Percentiles rank a stretch among this genome's conserved stretches.
phyloP scores from a whole-genome alignment of 2,329 filamentous ascomycete genomes.

The Botryotinia convoluta region DNA sequence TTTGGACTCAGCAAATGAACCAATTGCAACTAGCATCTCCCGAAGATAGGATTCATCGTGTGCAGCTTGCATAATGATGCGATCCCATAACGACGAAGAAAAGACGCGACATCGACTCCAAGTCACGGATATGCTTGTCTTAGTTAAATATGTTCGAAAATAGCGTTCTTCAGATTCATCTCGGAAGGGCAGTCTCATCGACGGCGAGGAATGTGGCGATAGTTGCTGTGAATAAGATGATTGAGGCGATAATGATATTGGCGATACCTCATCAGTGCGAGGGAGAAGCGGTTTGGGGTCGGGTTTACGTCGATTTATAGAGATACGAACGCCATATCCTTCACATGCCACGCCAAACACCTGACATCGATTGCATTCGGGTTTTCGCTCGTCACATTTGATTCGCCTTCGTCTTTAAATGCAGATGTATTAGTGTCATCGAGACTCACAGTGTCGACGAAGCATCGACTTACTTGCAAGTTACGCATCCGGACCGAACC shows the following conservation, averaged over 20 bases:
- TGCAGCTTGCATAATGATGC: constrained; percentile 59
- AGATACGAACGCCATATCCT: constrained; percentile 11
- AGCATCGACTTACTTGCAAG: constrained; percentile 21
- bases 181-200: constrained; percentile 9
- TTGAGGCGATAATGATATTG: neutral
- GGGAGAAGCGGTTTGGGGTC: neutral
- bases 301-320: constrained; percentile 3
- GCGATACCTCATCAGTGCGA: neutral
- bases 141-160: constrained; percentile 16
- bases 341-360: constrained; percentile 16
- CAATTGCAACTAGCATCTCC: constrained; percentile 62
- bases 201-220: constrained; percentile 2
- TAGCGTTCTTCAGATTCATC: constrained; percentile 45
- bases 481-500: constrained; percentile 18
- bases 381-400: constrained; percentile 20
- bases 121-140: constrained; percentile 40
- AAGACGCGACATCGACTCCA: constrained; percentile 48
- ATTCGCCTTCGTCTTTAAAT: constrained; percentile 14
- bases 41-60: constrained; percentile 57
- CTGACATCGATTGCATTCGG: constrained; percentile 11
- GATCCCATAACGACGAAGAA: constrained; percentile 60
- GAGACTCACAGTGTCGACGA: neutral
- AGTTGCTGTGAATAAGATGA: neutral
- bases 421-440: constrained; percentile 4
- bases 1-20: constrained; percentile 45